Evolutionary conservation across 2,329 filamentous ascomycete species (phyloP).

Genomic region (Fusarium aywerte): DNA sequence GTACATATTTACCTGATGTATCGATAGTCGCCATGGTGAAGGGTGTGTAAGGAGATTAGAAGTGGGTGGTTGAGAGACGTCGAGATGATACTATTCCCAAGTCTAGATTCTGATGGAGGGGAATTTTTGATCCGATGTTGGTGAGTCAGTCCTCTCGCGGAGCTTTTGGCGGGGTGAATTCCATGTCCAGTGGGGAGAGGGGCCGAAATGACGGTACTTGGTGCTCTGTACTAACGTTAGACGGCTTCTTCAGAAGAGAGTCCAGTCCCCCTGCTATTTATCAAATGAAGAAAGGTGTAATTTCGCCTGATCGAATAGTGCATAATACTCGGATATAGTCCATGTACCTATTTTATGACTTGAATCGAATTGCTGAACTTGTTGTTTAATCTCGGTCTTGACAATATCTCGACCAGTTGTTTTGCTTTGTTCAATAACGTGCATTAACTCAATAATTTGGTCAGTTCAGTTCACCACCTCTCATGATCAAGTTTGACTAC

Average conservation of each 20-base stretch:
- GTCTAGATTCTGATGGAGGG: conserved; percentile 32
- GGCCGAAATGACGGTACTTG: conserved; percentile 30
- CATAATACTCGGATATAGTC: too few relatives aligned
- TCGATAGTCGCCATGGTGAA: conserved; percentile 37
- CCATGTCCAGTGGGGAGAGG: conserved; percentile 28
- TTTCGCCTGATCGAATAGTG: neutral
- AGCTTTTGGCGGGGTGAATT: conserved; percentile 41
- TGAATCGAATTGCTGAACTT: neutral
- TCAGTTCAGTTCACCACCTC: neutral
- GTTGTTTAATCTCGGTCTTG: neutral
- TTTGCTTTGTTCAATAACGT: conserved; percentile 29
- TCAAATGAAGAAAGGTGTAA: neutral
- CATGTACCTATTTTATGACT: neutral
- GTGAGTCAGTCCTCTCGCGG: conserved; percentile 36
- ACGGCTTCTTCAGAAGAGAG: neutral
- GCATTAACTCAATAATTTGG: conserved; percentile 1
- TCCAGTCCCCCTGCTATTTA: neutral
- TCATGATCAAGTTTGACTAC: neutral
- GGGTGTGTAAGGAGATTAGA: neutral
- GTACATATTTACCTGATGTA: conserved; percentile 14
- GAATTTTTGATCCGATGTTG: conserved; percentile 36
- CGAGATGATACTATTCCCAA: conserved; percentile 38
- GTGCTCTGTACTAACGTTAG: too few relatives aligned
- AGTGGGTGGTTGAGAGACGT: neutral
- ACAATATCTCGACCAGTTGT: conserved; percentile 18